phyloP scores from a whole-genome alignment of 1,284 basidiomycete genomes.

The Gomphus bonarii region DNA sequence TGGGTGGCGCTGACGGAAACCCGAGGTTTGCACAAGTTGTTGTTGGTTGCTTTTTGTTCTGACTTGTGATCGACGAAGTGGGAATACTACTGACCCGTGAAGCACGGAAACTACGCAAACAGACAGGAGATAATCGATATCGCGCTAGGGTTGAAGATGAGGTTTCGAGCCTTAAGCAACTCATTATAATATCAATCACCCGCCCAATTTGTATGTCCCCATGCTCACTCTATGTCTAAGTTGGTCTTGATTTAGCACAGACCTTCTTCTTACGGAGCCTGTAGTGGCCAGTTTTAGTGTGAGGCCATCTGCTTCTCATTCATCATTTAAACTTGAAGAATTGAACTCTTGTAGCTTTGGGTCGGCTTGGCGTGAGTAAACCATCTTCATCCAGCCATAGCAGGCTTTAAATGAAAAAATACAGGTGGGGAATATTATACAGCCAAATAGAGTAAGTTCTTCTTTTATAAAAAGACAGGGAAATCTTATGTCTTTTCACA shows the following conservation, averaged over 20 bases:
- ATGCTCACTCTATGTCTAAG: not conserved
- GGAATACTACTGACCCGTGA: conserved; percentile 50
- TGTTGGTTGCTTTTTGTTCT: not conserved
- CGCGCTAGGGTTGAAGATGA: conserved; percentile 58
- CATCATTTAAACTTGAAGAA: not conserved
- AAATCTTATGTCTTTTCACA: conserved; percentile 17
- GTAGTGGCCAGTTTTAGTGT: conserved; percentile 68
- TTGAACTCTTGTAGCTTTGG: conserved; percentile 43
- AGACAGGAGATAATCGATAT: conserved; percentile 50
- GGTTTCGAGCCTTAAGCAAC: conserved; percentile 36
- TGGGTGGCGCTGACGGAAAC: conserved; percentile 24
- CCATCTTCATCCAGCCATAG: not conserved
- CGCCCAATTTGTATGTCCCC: conserved; percentile 49
- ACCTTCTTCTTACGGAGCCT: conserved; percentile 64
- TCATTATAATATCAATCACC: conserved; percentile 60
- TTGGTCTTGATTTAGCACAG: conserved; percentile 21
- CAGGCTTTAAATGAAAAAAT: not conserved
- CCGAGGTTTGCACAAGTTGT: conserved; percentile 13
- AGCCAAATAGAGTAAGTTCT: conserved; percentile 48
- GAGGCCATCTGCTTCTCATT: conserved; percentile 16
- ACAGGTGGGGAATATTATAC: conserved; percentile 58
- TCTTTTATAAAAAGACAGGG: not conserved
- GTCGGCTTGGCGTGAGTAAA: conserved; percentile 46
- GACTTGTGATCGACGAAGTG: conserved; percentile 16
- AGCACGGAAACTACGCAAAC: conserved; percentile 48